Evolutionary conservation across 371 early-diverging fungal species (phyloP).

Genomic region (Rhizopus delemar): DNA sequence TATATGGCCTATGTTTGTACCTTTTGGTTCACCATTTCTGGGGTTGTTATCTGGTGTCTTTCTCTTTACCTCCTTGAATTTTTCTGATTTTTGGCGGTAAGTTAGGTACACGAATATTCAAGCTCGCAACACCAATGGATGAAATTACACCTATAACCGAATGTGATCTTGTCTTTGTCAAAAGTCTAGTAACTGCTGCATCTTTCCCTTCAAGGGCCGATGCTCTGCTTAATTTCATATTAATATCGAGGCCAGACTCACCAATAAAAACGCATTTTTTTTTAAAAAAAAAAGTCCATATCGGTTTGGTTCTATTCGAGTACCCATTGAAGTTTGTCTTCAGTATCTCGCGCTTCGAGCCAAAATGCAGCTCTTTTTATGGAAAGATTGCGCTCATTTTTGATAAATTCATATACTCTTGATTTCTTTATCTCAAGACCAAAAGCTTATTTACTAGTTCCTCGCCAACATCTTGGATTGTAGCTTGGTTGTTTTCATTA

Average conservation of each 20-base stretch:
- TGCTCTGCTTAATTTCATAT: slow-evolving; percentile 3
- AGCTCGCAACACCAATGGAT: neutral
- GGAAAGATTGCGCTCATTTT: no score
- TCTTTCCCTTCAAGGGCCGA: neutral
- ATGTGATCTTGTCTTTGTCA: slow-evolving; percentile 4
- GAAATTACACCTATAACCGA: slow-evolving; percentile 9
- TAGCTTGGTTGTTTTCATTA: no score
- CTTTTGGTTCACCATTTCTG: neutral
- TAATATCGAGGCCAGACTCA: neutral
- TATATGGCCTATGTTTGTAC: slow-evolving; percentile 7
- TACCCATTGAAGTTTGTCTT: neutral
- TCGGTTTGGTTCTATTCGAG: slow-evolving; percentile 6
- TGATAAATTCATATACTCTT: no score
- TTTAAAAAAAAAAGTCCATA: neutral
- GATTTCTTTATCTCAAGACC: no score
- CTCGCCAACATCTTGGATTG: no score
- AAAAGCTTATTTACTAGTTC: no score
- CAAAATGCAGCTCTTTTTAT: no score
- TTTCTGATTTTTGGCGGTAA: neutral
- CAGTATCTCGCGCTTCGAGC: no score
- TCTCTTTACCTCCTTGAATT: neutral
- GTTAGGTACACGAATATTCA: slow-evolving; percentile 12
- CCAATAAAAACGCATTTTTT: no score
- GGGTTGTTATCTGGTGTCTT: neutral
- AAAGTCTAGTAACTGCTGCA: slow-evolving; percentile 1